phyloP scores from a whole-genome alignment of 495 filamentous ascomycete genomes.

The Tuber aestivum region DNA sequence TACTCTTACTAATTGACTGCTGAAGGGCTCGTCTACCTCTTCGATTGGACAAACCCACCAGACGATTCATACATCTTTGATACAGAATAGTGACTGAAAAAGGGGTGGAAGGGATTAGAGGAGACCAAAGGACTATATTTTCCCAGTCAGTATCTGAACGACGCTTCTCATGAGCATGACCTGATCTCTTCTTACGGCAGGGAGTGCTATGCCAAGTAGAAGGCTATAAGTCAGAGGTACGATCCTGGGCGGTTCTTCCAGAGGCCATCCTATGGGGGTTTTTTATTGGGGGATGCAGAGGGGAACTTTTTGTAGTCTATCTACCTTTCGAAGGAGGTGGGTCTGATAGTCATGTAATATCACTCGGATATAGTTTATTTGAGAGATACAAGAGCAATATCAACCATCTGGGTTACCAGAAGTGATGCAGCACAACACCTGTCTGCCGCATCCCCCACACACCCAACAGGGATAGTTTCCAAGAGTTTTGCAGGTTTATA shows the following conservation, averaged over 20 bases:
- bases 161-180: constrained; percentile 45
- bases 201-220: constrained; percentile 43
- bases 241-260: constrained; percentile 46
- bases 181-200: constrained; percentile 46
- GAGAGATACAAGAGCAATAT: no score
- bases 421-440: no score
- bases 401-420: no score
- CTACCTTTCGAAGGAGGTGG: no score
- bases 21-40: neutral
- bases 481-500: no score
- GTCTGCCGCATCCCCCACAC: no score
- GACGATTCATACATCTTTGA: constrained; percentile 10
- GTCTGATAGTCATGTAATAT: no score
- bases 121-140: constrained; percentile 15
- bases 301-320: neutral
- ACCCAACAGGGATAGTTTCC: no score
- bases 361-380: no score
- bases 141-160: constrained; percentile 43
- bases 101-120: neutral
- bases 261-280: constrained; percentile 36
- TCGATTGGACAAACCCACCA: constrained; percentile 14
- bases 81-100: neutral
- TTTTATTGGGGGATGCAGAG: neutral
- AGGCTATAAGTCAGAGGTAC: constrained; percentile 44
- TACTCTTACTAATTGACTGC: neutral